Conservation (phyloP, 2,329 filamentous ascomycete species). For the Aspergillus oerlinghausenensis region DNA sequence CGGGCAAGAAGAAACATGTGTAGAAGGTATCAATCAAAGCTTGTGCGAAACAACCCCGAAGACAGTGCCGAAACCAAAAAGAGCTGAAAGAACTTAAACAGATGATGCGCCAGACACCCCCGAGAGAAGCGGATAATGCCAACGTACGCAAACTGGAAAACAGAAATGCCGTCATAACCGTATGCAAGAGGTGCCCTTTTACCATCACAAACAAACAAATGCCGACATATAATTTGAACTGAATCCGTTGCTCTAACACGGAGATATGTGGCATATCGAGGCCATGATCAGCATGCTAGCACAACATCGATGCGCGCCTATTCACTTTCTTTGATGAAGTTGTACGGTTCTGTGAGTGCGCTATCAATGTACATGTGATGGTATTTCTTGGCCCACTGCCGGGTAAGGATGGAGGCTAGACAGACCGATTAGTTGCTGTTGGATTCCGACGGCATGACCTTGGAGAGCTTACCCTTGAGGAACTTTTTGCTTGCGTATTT, state of each 20-base stretch:
- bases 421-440: slow-evolving; percentile 18
- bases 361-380: slow-evolving; percentile 35
- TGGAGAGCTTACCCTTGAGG: slow-evolving; percentile 72
- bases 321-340: slow-evolving; percentile 28
- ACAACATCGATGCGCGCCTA: slow-evolving; percentile 23
- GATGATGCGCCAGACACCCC: slow-evolving; percentile 30
- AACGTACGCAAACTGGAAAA: slow-evolving; percentile 31
- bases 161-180: slow-evolving; percentile 34
- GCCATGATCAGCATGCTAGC: slow-evolving; percentile 20
- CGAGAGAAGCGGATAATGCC: slow-evolving; percentile 31
- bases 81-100: slow-evolving; percentile 18
- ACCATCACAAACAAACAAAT: slow-evolving; percentile 41
- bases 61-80: slow-evolving; percentile 18
- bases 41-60: slow-evolving; percentile 22
- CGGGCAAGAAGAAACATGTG: slow-evolving; percentile 19
- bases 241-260: slow-evolving; percentile 21
- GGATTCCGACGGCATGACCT: background rate
- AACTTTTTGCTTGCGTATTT: slow-evolving; percentile 99
- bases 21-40: slow-evolving; percentile 30
- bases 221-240: slow-evolving; percentile 35
- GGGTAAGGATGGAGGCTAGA: slow-evolving; percentile 81
- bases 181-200: slow-evolving; percentile 36
- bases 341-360: slow-evolving; percentile 28
- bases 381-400: slow-evolving; percentile 89
- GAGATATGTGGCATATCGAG: slow-evolving; percentile 18